Evolutionary conservation across 164 flowering plant species (phyloP).

Genomic region (Cinnamomum chago): DNA sequence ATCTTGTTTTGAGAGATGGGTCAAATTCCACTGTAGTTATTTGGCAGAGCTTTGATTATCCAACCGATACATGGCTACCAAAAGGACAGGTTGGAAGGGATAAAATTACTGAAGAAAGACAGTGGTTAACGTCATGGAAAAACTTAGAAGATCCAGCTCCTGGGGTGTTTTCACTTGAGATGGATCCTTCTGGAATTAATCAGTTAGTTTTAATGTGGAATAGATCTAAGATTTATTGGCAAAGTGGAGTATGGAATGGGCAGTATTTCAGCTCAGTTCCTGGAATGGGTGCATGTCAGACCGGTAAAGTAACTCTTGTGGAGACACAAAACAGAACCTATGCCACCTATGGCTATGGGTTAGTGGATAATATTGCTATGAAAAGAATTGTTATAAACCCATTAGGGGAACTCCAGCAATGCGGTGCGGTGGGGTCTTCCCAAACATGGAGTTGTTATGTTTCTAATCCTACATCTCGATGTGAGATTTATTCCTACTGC

Average conservation of each 20-base stretch:
- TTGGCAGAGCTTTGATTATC: conserved; percentile 5
- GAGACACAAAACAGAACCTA: no score
- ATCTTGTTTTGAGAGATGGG: conserved; percentile 7
- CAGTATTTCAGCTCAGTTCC: conserved; percentile 2
- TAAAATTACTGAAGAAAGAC: background rate
- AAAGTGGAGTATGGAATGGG: background rate
- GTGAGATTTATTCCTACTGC: no score
- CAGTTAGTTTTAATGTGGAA: background rate
- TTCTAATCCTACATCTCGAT: no score
- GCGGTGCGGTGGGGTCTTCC: background rate
- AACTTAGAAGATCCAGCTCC: conserved; percentile 3
- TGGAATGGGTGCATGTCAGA: conserved; percentile 7
- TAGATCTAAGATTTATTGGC: background rate
- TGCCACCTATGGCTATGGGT: conserved; percentile 9
- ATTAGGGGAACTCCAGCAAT: conserved; percentile 15
- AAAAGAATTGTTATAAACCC: conserved; percentile 10
- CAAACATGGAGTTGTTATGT: no score
- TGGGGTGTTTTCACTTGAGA: background rate
- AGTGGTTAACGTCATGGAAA: background rate
- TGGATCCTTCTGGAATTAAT: background rate
- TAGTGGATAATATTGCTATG: background rate
- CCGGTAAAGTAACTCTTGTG: background rate
- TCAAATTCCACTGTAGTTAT: conserved; percentile 2
- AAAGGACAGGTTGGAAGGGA: background rate
- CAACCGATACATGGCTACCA: background rate